Evolutionary conservation across 306 rosid species (phyloP), one percentile per base, ranked within the genome.

Genomic region (Astragalus membranaceus): DNA sequence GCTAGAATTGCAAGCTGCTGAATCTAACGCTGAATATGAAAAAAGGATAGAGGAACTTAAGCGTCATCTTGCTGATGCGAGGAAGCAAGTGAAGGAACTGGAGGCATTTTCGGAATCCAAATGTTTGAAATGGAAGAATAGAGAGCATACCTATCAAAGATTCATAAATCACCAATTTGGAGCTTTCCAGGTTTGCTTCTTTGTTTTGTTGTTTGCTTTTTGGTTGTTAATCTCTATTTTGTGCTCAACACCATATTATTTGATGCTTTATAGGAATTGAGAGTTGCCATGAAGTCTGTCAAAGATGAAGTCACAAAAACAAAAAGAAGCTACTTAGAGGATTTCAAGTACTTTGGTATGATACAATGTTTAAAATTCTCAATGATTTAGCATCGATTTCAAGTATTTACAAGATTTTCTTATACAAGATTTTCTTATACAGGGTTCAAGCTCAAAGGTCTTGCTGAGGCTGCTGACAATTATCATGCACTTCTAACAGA

Each of bases 391-490:
- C 35, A 29, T 35, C 23, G 12, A 53, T 43, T 29, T n/a, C n/a
- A n/a, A n/a, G 50, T 57, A 74, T 70, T 61, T 41, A 77, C 74
- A 50, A 73, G 46, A 53, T 61, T 67, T 49, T 23, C 52, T 46
- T 55, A 36, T 51, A 62, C 42, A 94, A 73, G 46, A 53, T 61
- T 67, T 49, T 23, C 52, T 46, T 55, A 36, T 51, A 62, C 42
- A 94, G 97, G 89, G 14, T 60, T 10, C 67, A 94, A 85, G 88
- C 89, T 94, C 78, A 89, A 69, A 83, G 92, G 85, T 82, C 77
- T 95, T 64, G 88, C 92, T 30, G 96, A 95, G 81, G 99, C 92
- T 42, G 97, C 99, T 46, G 88, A 83, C 69, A 91, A 89, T 79
- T 91, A 91, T 78, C 96, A 95, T 41, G 75, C 74, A 54, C 92